A percentile compares a stretch with the other conserved stretches of the same genome.
Evolutionary conservation across 202 grass and related monocot genomes (phyloP).

Genomic region (Eragrostis tef): DNA sequence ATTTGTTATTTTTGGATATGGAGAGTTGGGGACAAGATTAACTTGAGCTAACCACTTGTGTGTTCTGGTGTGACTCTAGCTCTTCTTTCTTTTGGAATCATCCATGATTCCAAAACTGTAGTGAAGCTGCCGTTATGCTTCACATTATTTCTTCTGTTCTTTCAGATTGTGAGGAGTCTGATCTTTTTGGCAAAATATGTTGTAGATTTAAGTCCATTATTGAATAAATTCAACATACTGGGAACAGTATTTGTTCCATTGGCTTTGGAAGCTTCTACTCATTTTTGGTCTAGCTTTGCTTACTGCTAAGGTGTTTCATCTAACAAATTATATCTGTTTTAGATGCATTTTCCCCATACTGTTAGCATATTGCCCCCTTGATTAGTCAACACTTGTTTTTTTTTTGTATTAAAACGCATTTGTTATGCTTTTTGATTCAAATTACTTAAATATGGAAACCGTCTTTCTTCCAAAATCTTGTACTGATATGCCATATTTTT

Average conservation of each 20-base stretch:
- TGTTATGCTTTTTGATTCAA: neutral
- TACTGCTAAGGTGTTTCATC: neutral
- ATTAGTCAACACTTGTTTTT: neutral
- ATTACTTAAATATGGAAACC: neutral
- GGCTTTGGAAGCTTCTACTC: neutral
- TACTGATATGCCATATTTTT: slow-evolving; percentile 5
- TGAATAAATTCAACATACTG: neutral
- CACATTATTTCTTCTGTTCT: neutral
- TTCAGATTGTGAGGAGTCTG: neutral
- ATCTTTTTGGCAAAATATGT: neutral
- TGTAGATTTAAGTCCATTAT: neutral
- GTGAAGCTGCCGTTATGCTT: neutral
- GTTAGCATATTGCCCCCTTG: neutral
- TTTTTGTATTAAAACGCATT: slow-evolving; percentile 11
- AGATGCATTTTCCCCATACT: neutral
- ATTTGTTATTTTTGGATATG: neutral
- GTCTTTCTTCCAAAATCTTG: neutral
- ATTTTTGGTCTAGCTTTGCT: too few species aligned
- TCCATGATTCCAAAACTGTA: neutral
- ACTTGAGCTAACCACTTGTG: neutral
- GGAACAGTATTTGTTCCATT: neutral
- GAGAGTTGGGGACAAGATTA: neutral
- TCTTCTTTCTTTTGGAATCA: neutral
- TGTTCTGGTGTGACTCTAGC: neutral
- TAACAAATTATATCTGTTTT: neutral